phyloP scores from a whole-genome alignment of 306 rosid species.

The Cucurbita maxima region DNA sequence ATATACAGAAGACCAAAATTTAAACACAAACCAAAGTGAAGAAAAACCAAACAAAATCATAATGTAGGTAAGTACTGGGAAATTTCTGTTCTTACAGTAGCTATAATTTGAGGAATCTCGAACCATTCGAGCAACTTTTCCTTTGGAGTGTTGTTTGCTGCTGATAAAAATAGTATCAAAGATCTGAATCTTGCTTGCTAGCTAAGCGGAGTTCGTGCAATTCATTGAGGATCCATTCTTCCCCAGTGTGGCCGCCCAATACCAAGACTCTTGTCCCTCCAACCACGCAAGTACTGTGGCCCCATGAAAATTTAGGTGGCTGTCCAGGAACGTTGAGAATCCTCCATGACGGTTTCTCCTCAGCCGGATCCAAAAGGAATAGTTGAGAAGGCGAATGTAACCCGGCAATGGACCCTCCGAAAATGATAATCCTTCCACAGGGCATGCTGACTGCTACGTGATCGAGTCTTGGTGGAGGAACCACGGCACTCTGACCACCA shows the following conservation, averaged over 20 bases:
- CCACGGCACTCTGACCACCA: slow-evolving; percentile 66
- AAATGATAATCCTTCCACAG: slow-evolving; percentile 88
- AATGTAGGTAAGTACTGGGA: not conserved
- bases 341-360: slow-evolving; percentile 96
- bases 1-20: slow-evolving; percentile 7
- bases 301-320: slow-evolving; percentile 97
- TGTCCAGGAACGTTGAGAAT: slow-evolving; percentile 27
- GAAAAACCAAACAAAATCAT: not conserved
- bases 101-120: not conserved
- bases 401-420: slow-evolving; percentile 89
- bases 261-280: slow-evolving; percentile 94
- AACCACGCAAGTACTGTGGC: slow-evolving; percentile 28
- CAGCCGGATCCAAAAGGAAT: slow-evolving; percentile 87
- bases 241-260: slow-evolving; percentile 89
- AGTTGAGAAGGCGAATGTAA: slow-evolving; percentile 96
- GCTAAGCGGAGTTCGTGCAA: slow-evolving; percentile 90
- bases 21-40: not conserved
- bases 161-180: slow-evolving; percentile 10
- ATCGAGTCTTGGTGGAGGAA: slow-evolving; percentile 90
- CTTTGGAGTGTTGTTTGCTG: not conserved
- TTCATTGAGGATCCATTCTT: slow-evolving; percentile 96
- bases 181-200: slow-evolving; percentile 61
- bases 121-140: not conserved
- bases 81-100: slow-evolving; percentile 1
- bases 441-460: slow-evolving; percentile 99